phyloP scores from a whole-genome alignment of 2,329 filamentous ascomycete species.

The Sphaerulina vaccinii region DNA sequence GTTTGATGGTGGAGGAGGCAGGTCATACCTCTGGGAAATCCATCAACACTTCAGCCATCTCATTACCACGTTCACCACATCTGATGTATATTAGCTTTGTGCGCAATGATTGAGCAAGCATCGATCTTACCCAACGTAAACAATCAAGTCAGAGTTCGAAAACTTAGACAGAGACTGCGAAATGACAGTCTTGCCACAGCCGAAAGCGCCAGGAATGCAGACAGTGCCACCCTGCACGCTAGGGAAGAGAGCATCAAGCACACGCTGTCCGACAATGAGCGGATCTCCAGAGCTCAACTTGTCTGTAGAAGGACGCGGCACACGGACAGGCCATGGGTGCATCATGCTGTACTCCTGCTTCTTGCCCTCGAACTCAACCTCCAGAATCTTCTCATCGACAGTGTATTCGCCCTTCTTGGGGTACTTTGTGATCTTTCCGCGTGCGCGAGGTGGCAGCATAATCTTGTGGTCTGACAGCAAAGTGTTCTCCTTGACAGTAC shows the following conservation, averaged over 20 bases:
- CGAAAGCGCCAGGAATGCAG: conserved; percentile 96
- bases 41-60: conserved; percentile 99
- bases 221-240: conserved; percentile 96
- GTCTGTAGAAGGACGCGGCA: conserved; percentile 86
- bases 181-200: conserved; percentile 99
- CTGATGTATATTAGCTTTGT: background rate
- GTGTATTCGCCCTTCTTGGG: conserved; percentile 88
- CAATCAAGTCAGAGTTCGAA: conserved; percentile 98
- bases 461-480: conserved; percentile 93
- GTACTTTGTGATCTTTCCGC: conserved; percentile 89
- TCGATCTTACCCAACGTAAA: conserved; percentile 79
- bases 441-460: conserved; percentile 81
- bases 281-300: conserved; percentile 86
- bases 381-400: conserved; percentile 88
- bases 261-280: conserved; percentile 94
- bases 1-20: background rate
- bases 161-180: conserved; percentile 98
- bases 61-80: conserved; percentile 90
- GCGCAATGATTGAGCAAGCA: conserved; percentile 43
- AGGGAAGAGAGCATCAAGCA: conserved; percentile 93
- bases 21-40: conserved; percentile 79
- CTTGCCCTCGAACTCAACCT: conserved; percentile 95
- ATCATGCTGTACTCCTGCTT: conserved; percentile 96
- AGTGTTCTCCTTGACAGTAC: conserved; percentile 92
- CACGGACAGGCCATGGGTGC: conserved; percentile 97